Conservation (phyloP, 2,329 filamentous ascomycete species). For the Xylariaceae sp. region DNA sequence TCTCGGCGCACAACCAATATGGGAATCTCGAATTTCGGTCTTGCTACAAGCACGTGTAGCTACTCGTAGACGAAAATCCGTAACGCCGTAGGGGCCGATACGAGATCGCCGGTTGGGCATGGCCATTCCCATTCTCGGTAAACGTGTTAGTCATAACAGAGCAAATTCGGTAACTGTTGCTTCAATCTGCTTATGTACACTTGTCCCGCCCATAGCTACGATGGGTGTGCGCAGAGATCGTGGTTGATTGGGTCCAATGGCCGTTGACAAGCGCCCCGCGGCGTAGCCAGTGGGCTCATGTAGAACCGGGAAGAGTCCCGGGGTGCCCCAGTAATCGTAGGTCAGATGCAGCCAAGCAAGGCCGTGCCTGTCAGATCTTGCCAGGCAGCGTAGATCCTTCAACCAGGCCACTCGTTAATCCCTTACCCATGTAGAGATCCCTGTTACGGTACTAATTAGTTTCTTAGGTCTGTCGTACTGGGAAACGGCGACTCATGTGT, state of each 20-base stretch:
- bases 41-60: not conserved
- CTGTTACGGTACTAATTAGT: not conserved
- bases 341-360: slow-evolving; percentile 16
- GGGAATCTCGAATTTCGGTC: not conserved
- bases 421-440: not conserved
- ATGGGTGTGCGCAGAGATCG: slow-evolving; percentile 2
- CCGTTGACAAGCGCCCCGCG: slow-evolving; percentile 9
- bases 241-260: slow-evolving; percentile 1
- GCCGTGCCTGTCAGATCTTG: slow-evolving; percentile 15
- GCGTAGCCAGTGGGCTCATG: slow-evolving; percentile 2
- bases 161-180: not conserved
- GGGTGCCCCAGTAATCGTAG: slow-evolving; percentile 11
- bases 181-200: not conserved
- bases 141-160: not conserved
- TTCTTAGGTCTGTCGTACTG: not conserved
- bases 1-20: not conserved
- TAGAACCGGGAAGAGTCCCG: slow-evolving; percentile 11
- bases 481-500: slow-evolving; percentile 1
- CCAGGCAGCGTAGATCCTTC: slow-evolving; percentile 9
- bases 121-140: slow-evolving; percentile 5
- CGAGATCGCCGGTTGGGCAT: not conserved
- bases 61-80: not conserved
- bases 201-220: not conserved
- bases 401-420: not conserved
- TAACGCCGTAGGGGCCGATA: not conserved